Percentiles rank a stretch among this genome's conserved stretches.
These are phyloP conservation scores for Pistacia atlantica DNA, from an alignment of 345 rosid genomes.

Conservation along the genomic window DNA sequence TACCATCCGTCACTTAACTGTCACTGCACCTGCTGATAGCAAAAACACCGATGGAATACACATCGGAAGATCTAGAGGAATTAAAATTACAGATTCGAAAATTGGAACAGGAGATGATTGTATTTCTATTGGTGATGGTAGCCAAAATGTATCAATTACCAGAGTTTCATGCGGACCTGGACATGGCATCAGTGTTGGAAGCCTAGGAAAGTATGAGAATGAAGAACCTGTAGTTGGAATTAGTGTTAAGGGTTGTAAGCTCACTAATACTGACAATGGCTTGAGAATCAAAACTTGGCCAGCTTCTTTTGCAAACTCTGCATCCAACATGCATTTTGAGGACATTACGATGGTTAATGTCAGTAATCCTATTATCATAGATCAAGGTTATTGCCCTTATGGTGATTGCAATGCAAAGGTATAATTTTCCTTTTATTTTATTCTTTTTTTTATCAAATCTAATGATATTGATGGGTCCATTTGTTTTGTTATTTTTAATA, in stretches of 20 bases:
- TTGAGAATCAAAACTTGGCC: constrained; percentile 8
- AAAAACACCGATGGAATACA: no score
- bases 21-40: no score
- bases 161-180: neutral
- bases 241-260: neutral
- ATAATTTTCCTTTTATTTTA: no score
- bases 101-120: constrained; percentile 11
- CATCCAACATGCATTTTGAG: neutral
- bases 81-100: no score
- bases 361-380: neutral
- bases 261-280: neutral
- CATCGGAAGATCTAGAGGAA: constrained; percentile 14
- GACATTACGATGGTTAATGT: constrained; percentile 4
- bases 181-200: neutral
- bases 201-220: neutral
- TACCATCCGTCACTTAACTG: no score
- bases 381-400: neutral
- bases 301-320: neutral
- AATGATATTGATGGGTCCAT: no score
- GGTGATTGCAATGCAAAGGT: neutral
- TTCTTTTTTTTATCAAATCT: no score
- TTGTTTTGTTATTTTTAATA: no score
- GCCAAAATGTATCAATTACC: neutral
- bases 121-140: neutral
- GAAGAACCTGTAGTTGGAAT: neutral